Conservation (phyloP, 108 stramenopile species). For the Cyclostephanos tholiformis region DNA sequence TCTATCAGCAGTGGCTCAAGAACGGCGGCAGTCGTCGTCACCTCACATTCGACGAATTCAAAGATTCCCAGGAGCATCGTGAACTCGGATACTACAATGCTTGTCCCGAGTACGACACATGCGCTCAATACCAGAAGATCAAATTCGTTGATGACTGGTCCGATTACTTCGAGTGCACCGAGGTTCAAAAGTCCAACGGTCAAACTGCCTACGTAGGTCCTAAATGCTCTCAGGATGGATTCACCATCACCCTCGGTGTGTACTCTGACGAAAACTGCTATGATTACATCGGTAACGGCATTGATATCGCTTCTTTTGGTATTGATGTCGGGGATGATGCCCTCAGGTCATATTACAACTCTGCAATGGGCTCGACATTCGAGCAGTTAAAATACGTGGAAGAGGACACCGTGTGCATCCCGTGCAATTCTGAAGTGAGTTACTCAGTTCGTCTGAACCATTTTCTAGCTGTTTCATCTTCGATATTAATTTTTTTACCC, state of each 20-base stretch:
- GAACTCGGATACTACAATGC: constrained; percentile 30
- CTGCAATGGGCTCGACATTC: constrained; percentile 30
- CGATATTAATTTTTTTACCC: not conserved
- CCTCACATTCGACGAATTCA: constrained; percentile 44
- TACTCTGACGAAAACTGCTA: constrained; percentile 79
- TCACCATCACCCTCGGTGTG: constrained; percentile 72
- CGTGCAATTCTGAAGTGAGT: constrained; percentile 62
- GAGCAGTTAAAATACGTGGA: constrained; percentile 35
- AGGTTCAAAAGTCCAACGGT: constrained; percentile 49
- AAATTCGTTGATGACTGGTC: constrained; percentile 21
- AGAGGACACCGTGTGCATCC: constrained; percentile 54
- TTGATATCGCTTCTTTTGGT: constrained; percentile 34
- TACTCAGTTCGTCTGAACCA: not conserved
- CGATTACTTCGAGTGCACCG: constrained; percentile 42
- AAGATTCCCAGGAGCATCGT: constrained; percentile 21
- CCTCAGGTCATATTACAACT: constrained; percentile 59
- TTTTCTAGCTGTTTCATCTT: not conserved
- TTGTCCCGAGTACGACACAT: constrained; percentile 42
- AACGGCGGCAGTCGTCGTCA: constrained; percentile 19
- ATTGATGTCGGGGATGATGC: constrained; percentile 27
- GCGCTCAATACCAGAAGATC: constrained; percentile 30
- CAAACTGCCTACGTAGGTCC: constrained; percentile 65
- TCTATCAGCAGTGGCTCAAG: constrained; percentile 36
- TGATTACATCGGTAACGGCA: constrained; percentile 55
- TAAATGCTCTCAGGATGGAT: constrained; percentile 64